Base-by-base conservation (phyloP, 208 protist genomes). In the Blechomonas ayalai region DNA sequence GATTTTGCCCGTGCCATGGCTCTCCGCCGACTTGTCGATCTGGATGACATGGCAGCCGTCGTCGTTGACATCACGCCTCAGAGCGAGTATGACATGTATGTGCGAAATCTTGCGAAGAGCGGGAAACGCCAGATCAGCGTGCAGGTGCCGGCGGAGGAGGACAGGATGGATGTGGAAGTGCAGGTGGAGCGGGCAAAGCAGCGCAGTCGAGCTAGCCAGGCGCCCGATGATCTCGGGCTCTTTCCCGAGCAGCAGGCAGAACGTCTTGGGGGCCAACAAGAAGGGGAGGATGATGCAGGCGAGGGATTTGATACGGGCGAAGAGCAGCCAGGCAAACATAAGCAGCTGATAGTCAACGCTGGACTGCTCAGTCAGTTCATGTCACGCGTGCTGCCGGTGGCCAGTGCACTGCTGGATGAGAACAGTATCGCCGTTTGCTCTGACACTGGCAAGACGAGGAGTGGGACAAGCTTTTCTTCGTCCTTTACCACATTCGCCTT, bases 51-150 rank as follows among this genome's bases (percentile, higher is more conserved):
- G 16, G 31, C 64, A 2, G 70, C 55, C 15, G 64, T 78, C 5
- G 56, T 92, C 51, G 39, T 75, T 9, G 84, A 89, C 42, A 38
- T 79, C 8, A 68, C 78, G 3, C 84, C 84, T 34, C 84, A 88
- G 63, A 79, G 69, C 19, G 73, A 82, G 59, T 92, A 92, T 59
- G 84, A 92, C 27, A 49, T 86, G 31, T 92, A 88, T 63, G 87
- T 92, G 32, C 69, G 74, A 19, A 78, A 73, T 25, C 87, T 88
- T 65, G 65, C 73, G 12, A 52, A 76, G 31, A 74, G 46, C 29
- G 71, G 73, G 3, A 62, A 55, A 10, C 51, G 63, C 28, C 79
- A 86, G 53, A 61, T 57, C 4, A 64, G 52, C 0, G 65, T 81
- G 48, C 77, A 87, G 60, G 65, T 54, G 15, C 80, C 79, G 8